Percentiles rank a stretch among this genome's conserved stretches.
phyloP scores from a whole-genome alignment of 495 filamentous ascomycete species.

The Neurospora sp. region DNA sequence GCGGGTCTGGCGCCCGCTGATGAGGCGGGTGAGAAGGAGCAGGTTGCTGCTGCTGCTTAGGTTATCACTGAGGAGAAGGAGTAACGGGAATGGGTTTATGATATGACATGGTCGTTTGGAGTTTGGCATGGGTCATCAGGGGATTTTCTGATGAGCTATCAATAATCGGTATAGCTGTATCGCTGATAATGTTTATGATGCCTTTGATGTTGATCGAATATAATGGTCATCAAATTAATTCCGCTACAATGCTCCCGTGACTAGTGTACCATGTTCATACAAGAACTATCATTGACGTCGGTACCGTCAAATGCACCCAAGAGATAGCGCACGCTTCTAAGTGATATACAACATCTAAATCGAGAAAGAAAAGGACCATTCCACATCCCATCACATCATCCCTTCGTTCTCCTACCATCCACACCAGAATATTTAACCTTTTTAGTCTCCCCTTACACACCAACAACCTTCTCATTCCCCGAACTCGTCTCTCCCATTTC shows the following conservation, averaged over 20 bases:
- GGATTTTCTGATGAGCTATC: no score
- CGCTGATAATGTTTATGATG: no score
- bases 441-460: not conserved
- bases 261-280: no score
- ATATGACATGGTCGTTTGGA: not conserved
- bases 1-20: conserved; percentile 17
- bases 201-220: no score
- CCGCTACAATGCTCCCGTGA: no score
- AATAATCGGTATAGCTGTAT: no score
- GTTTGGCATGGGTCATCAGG: not conserved
- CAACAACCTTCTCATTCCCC: not conserved
- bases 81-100: not conserved
- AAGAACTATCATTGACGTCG: no score
- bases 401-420: not conserved
- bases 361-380: not conserved
- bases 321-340: no score
- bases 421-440: not conserved
- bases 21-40: conserved; percentile 8
- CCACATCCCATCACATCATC: not conserved
- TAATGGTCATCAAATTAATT: no score
- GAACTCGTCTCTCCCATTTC: not conserved
- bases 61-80: not conserved
- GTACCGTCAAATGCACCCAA: no score
- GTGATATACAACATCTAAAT: not conserved
- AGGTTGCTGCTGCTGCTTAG: conserved; percentile 4